Percentiles rank a stretch among this genome's conserved stretches.
Conservation (phyloP, 768 basidiomycete species). For the Mycena belliarum region DNA sequence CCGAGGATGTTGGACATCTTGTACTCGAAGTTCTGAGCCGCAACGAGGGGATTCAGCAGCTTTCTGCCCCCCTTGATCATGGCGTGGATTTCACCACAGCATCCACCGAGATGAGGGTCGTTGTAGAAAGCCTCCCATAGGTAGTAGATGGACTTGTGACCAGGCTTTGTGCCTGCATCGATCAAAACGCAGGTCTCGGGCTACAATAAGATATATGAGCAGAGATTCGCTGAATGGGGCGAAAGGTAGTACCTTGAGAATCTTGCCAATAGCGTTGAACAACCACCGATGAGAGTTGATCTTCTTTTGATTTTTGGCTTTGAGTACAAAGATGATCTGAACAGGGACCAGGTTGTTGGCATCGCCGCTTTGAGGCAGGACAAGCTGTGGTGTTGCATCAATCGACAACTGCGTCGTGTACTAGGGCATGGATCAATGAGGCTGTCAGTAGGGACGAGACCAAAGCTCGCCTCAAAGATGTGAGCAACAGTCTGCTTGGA, state of each 20-base stretch:
- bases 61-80: conserved; percentile 95
- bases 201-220: conserved; percentile 36
- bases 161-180: conserved; percentile 96
- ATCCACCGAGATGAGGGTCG: conserved; percentile 75
- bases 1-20: conserved; percentile 95
- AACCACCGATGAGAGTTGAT: conserved; percentile 96
- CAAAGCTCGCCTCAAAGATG: conserved; percentile 78
- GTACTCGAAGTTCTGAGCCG: conserved; percentile 97
- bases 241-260: conserved; percentile 55
- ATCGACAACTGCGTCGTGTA: conserved; percentile 97
- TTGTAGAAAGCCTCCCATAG: conserved; percentile 93
- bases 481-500: conserved; percentile 89
- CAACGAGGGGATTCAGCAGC: conserved; percentile 87
- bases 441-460: neutral
- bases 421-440: conserved; percentile 36
- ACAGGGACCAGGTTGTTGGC: conserved; percentile 92
- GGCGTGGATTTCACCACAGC: conserved; percentile 94
- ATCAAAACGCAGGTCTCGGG: conserved; percentile 92
- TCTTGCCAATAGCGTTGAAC: conserved; percentile 89
- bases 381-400: conserved; percentile 85
- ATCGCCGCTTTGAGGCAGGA: conserved; percentile 87
- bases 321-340: conserved; percentile 87
- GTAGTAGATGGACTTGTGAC: conserved; percentile 94
- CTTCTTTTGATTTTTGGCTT: conserved; percentile 95
- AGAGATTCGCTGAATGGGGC: conserved; percentile 4